Evolutionary conservation across 805 yeast species (phyloP).

Genomic region (Starmerella sp.): DNA sequence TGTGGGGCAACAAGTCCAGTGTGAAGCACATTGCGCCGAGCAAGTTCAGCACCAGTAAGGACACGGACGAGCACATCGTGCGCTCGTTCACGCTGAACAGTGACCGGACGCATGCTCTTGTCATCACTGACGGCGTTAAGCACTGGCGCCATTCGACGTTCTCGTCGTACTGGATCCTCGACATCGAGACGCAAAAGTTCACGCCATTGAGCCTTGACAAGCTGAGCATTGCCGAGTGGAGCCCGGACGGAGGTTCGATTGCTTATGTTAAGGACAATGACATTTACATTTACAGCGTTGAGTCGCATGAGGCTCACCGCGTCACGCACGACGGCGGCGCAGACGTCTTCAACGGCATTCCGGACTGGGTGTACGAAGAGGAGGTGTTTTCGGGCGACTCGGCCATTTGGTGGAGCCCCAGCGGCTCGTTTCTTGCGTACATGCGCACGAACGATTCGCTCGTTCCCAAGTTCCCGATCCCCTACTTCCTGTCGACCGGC

Average conservation of each 20-base stretch:
- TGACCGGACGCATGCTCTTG: constrained; percentile 39
- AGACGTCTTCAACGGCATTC: constrained; percentile 70
- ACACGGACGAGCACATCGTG: constrained; percentile 29
- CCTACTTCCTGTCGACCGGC: constrained; percentile 39
- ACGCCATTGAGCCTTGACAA: constrained; percentile 24
- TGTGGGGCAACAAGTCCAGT: constrained; percentile 28
- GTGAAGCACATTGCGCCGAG: constrained; percentile 26
- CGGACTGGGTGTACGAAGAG: constrained; percentile 93
- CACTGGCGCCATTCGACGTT: constrained; percentile 63
- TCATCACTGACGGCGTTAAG: constrained; percentile 39
- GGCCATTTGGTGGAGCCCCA: constrained; percentile 83
- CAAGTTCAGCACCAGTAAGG: constrained; percentile 31
- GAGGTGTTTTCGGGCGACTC: constrained; percentile 63
- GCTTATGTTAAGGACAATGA: constrained; percentile 62
- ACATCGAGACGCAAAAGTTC: constrained; percentile 33
- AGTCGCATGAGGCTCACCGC: constrained; percentile 31
- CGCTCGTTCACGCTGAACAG: constrained; percentile 37
- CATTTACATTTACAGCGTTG: constrained; percentile 40
- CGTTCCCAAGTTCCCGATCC: constrained; percentile 63
- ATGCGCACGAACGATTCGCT: constrained; percentile 59
- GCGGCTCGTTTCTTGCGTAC: constrained; percentile 52
- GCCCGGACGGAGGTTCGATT: constrained; percentile 56
- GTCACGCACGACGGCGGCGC: constrained; percentile 62
- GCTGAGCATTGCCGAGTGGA: constrained; percentile 55
- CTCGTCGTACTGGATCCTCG: constrained; percentile 52